These are phyloP conservation scores for Licmophora abbreviata DNA, from an alignment of 108 stramenopile species.

Conservation along the genomic window DNA sequence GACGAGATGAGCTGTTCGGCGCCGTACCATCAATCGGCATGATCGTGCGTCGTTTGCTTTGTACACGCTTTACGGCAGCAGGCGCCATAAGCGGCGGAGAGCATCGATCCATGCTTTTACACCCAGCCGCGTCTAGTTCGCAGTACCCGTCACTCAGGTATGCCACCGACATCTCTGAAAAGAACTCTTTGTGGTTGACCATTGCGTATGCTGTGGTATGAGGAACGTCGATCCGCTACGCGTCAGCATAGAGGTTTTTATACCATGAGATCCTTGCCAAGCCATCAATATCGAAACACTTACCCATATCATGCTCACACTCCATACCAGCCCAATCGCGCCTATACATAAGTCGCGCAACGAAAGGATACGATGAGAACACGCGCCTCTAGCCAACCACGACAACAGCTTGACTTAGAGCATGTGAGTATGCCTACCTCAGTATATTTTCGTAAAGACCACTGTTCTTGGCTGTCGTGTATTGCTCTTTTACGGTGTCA, in stretches of 20 bases:
- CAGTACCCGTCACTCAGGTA: slow-evolving; percentile 55
- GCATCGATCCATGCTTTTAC: slow-evolving; percentile 28
- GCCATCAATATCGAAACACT: background rate
- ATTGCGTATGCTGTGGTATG: slow-evolving; percentile 42
- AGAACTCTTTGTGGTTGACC: slow-evolving; percentile 78
- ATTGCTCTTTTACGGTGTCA: slow-evolving; percentile 25
- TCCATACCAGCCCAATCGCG: slow-evolving; percentile 77
- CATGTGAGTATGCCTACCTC: slow-evolving; percentile 6
- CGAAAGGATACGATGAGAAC: background rate
- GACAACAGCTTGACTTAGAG: background rate
- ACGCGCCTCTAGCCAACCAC: background rate
- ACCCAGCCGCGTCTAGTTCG: slow-evolving; percentile 35
- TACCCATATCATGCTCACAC: slow-evolving; percentile 42
- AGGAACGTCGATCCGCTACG: background rate
- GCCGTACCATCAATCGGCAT: background rate
- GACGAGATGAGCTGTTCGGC: no score
- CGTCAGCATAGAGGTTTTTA: background rate
- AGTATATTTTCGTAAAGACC: slow-evolving; percentile 46
- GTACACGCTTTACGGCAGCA: slow-evolving; percentile 28
- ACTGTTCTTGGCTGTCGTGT: slow-evolving; percentile 31
- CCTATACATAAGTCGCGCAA: slow-evolving; percentile 3
- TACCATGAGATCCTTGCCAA: background rate
- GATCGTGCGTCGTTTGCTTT: background rate
- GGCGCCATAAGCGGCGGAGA: slow-evolving; percentile 67
- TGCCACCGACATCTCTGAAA: slow-evolving; percentile 76